A percentile compares a stretch with the other conserved stretches of the same genome.
Evolutionary conservation across 2,329 filamentous ascomycete genomes (phyloP).

Genomic region (Pezicula radicicola): DNA sequence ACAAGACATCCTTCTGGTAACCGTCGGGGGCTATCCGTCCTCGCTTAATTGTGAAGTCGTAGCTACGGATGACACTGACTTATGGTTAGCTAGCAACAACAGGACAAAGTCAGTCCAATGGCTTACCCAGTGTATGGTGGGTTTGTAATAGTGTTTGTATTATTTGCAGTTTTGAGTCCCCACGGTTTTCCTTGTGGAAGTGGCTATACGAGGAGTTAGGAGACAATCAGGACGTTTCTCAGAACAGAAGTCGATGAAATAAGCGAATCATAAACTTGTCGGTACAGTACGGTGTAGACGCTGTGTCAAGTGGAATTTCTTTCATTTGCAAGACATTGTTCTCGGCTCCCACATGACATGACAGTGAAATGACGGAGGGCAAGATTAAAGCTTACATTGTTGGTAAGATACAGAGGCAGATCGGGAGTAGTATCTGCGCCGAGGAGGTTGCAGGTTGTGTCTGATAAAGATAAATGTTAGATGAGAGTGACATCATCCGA

Average conservation of each 20-base stretch:
- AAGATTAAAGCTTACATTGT: neutral
- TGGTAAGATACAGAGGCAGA: neutral
- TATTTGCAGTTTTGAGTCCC: conserved; percentile 2
- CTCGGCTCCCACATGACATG: no score
- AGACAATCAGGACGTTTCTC: neutral
- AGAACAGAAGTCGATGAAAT: no score
- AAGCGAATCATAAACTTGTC: no score
- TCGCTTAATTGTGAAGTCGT: conserved; percentile 16
- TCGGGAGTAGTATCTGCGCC: neutral
- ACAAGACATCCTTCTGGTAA: conserved; percentile 34
- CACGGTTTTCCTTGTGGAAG: conserved; percentile 2
- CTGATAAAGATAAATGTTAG: neutral
- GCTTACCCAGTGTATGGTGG: conserved; percentile 2
- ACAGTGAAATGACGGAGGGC: no score
- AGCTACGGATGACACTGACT: conserved; percentile 21
- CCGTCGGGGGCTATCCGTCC: conserved; percentile 31
- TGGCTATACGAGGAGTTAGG: neutral
- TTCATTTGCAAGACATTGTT: no score
- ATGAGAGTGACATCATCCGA: neutral
- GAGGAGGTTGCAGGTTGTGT: neutral
- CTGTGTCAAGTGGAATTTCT: no score
- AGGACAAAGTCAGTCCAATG: neutral
- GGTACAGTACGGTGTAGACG: no score
- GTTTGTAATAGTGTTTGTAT: conserved; percentile 1
- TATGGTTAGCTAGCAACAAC: neutral